Evolutionary conservation across 106 monocot genomes (phyloP), one percentile per base, ranked within the genome.

Genomic region (Gastrodia elata): DNA sequence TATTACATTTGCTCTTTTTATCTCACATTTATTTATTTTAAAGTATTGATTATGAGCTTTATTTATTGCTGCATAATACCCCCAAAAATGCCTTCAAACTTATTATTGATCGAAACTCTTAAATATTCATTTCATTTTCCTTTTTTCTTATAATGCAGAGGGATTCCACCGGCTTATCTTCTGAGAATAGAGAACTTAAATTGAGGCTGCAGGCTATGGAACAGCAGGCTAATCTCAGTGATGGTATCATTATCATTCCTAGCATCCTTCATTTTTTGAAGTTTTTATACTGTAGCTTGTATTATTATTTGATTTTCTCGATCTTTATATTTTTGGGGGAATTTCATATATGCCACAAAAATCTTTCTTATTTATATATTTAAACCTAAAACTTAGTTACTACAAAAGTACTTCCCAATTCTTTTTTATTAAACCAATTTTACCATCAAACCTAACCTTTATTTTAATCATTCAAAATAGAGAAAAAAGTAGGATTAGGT

Each of bases 161-260:
- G 65, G 89, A 89, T 55, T 87, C 89, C 15, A 83, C 83, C 26
- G 89, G 79, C 35, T 80, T 93, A 73, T 87, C 84, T 30, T 11
- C 80, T 72, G 89, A 89, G 75, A 93, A 93, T 68, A 87, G 82
- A 72, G 93, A 93, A 68, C 85, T 87, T 22, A 93, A 89, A 48
- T 28, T 93, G 52, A 84, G 87, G 32, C 76, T 93, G 79, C 87
- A 93, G 73, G 81, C 93, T 57, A 85, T 87, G 83, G 87, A 93
- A 71, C 89, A 93, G 42, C 83, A 93, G 68, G 87, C 89, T 83
- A 87, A 93, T 43, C 87, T 93, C 57, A 89, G 81, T 26, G 89
- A 89, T 77, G 86, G 86, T 86, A 77, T n/a, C n/a, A n/a, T n/a
- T n/a, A n/a, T n/a, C n/a, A n/a, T n/a, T n/a, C n/a, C n/a, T n/a